Conservation (phyloP, 2,329 filamentous ascomycete species). For the Tolypocladium capitatum region DNA sequence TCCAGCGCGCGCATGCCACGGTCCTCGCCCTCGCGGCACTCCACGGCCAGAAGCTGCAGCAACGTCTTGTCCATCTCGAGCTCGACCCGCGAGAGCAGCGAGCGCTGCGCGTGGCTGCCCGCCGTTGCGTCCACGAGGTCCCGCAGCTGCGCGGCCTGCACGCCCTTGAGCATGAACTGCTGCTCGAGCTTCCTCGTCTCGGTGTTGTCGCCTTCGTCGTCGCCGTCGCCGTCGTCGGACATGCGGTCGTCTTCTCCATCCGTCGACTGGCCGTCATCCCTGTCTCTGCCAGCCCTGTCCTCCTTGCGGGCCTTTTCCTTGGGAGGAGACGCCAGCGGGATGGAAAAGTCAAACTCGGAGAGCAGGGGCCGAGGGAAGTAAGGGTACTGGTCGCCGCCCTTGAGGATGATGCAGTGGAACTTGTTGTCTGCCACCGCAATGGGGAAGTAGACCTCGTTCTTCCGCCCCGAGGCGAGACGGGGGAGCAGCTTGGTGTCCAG, state of each 20-base stretch:
- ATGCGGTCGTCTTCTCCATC: slow-evolving; percentile 22
- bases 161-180: slow-evolving; percentile 59
- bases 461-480: slow-evolving; percentile 71
- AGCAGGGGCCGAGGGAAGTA: slow-evolving; percentile 86
- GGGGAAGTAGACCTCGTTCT: slow-evolving; percentile 86
- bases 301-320: slow-evolving; percentile 21
- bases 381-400: slow-evolving; percentile 83
- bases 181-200: slow-evolving; percentile 63
- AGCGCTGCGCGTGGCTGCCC: slow-evolving; percentile 43
- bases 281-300: slow-evolving; percentile 15
- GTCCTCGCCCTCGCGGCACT: slow-evolving; percentile 88
- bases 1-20: slow-evolving; percentile 90
- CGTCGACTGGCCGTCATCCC: slow-evolving; percentile 22
- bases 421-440: slow-evolving; percentile 82
- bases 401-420: slow-evolving; percentile 98
- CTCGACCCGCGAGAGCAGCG: slow-evolving; percentile 56
- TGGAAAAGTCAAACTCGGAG: slow-evolving; percentile 82
- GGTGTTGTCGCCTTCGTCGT: slow-evolving; percentile 18
- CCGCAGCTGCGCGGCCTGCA: slow-evolving; percentile 60
- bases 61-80: slow-evolving; percentile 82
- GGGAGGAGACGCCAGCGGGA: slow-evolving; percentile 55
- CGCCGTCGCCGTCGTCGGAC: slow-evolving; percentile 20
- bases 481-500: slow-evolving; percentile 78
- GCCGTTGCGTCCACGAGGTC: slow-evolving; percentile 61
- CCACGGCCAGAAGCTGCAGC: slow-evolving; percentile 73